These are phyloP conservation scores for Populus nigra DNA, from an alignment of 345 rosid species.

Conservation along the genomic window DNA sequence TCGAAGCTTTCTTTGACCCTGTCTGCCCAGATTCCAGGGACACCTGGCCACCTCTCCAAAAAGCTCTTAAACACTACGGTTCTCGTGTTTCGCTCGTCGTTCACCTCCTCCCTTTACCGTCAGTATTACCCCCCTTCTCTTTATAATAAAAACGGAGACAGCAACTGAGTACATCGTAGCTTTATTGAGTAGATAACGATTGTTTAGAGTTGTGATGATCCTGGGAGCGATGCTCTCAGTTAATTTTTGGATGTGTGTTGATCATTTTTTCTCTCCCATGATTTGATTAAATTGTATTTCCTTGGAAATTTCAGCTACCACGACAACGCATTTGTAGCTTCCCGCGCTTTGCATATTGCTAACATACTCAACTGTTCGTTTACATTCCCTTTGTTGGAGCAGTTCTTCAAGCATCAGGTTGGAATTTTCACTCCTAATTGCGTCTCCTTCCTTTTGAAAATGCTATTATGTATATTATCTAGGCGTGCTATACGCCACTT, in stretches of 20 bases:
- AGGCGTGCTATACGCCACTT: too few species aligned
- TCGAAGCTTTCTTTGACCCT: slow-evolving; percentile 90
- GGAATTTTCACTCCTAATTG: slow-evolving; percentile 2
- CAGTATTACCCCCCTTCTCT: slow-evolving; percentile 22
- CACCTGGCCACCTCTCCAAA: slow-evolving; percentile 78
- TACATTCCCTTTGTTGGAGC: slow-evolving; percentile 62
- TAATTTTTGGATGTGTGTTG: not conserved
- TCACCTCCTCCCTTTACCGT: slow-evolving; percentile 93
- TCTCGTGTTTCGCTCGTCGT: slow-evolving; percentile 51
- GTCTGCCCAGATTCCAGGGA: slow-evolving; percentile 86
- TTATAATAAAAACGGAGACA: not conserved
- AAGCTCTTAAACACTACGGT: slow-evolving; percentile 59
- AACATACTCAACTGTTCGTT: slow-evolving; percentile 45
- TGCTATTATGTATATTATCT: not conserved
- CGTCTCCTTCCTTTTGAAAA: not conserved
- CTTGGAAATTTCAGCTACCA: slow-evolving; percentile 59
- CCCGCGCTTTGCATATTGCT: slow-evolving; percentile 78
- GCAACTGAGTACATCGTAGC: not conserved
- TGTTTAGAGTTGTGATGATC: not conserved
- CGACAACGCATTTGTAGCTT: slow-evolving; percentile 72
- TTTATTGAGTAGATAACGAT: not conserved
- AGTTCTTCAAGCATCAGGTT: slow-evolving; percentile 78
- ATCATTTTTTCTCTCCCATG: not conserved
- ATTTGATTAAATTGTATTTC: not conserved
- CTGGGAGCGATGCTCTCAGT: not conserved